Base-by-base conservation (phyloP, 495 filamentous ascomycete species). In the Immersiella caudata region DNA sequence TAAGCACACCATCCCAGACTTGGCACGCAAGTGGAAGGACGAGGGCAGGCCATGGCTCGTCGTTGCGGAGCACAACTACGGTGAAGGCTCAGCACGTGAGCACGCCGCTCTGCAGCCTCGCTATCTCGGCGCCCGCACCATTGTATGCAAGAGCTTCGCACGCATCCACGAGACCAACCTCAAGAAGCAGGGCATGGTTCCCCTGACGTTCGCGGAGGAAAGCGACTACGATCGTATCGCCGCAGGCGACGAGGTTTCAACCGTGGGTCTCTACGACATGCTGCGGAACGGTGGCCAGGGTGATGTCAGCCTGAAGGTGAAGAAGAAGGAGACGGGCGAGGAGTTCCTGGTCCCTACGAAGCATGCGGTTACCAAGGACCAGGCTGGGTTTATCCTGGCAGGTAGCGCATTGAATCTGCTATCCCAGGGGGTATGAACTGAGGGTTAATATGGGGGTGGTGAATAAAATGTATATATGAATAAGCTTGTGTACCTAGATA, bases 121-220 rank as follows among this genome's bases (percentile, higher is more conserved):
- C 0, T 98, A 95, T 78, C 88, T 99, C 0, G 95, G 95, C 60
- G 93, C 92, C 36, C 84, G 94, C 18, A 79, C 97, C 71, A 92
- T 99, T 55, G 87, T 98, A 25, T 84, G 90, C 64, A 98, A 98
- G 85, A 89, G 84, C 75, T 98, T 99, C 76, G 95, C 95, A 2
- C 86, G 95, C 52, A 99, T 99, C 78, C 95, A 99, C 81, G 96
- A 99, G 84, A 97, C 95, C 20, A 99, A 99, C 80, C 81, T 99
- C 33, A 99, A 99, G 89, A 98, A 99, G 84, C 95, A 99, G 82
- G 95, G 95, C 66, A 90, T 99, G 18, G 93, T 97, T 22, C 95
- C 95, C 0, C 80, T 99, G 67, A 96, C 91, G 0, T 97, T 99
- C 73, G 91, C 80, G 1, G 84, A 95, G 73, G 91, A 91, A 74